A percentile compares a stretch with the other conserved stretches of the same genome.
These are phyloP conservation scores for Papiliotrema flavescens DNA, from an alignment of 1,284 basidiomycete species.

Conservation along the genomic window DNA sequence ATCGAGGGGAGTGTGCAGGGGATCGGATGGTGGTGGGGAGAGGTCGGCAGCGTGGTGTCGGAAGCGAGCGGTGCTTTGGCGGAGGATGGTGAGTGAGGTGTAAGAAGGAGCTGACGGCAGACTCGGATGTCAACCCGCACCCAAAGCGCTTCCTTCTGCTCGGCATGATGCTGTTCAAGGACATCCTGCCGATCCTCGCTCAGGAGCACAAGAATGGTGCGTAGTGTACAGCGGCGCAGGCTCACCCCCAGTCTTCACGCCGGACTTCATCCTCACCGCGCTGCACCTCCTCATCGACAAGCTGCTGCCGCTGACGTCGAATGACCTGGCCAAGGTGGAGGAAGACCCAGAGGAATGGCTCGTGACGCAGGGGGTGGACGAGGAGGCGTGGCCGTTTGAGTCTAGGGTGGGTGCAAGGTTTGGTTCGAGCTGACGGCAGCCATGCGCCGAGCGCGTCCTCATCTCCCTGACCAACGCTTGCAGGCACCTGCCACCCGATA, in stretches of 20 bases:
- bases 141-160: slow-evolving; percentile 67
- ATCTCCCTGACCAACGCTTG: slow-evolving; percentile 75
- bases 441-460: slow-evolving; percentile 81
- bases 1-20: slow-evolving; percentile 38
- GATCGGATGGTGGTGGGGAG: slow-evolving; percentile 50
- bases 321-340: slow-evolving; percentile 74
- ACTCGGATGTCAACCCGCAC: slow-evolving; percentile 35
- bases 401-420: slow-evolving; percentile 60
- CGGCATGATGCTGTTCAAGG: slow-evolving; percentile 83
- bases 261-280: slow-evolving; percentile 71
- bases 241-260: slow-evolving; percentile 66
- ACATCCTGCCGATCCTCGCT: slow-evolving; percentile 51
- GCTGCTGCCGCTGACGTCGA: slow-evolving; percentile 73
- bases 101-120: slow-evolving; percentile 13
- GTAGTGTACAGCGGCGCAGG: too few species aligned
- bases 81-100: slow-evolving; percentile 39
- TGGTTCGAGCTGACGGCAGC: slow-evolving; percentile 46
- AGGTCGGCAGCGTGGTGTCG: slow-evolving; percentile 44
- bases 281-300: slow-evolving; percentile 72
- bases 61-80: slow-evolving; percentile 42
- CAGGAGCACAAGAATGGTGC: slow-evolving; percentile 42
- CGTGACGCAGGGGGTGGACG: slow-evolving; percentile 69
- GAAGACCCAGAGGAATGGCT: slow-evolving; percentile 88
- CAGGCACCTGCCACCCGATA: slow-evolving; percentile 53
- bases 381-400: slow-evolving; percentile 85